Conservation (phyloP, 1,139 yeast species). For the Kodamaea sp. region DNA sequence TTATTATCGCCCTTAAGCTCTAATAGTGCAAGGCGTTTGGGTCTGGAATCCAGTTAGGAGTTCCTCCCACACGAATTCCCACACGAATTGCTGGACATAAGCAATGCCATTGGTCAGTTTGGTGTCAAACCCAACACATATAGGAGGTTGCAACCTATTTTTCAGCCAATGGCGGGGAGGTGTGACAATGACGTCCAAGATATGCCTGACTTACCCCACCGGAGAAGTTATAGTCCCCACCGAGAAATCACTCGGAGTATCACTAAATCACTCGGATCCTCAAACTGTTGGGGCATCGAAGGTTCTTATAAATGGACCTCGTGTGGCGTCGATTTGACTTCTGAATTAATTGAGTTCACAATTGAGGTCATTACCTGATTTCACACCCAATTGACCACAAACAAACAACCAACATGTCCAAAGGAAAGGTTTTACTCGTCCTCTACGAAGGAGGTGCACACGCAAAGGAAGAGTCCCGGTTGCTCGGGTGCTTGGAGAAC, state of each 20-base stretch:
- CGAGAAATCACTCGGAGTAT: not conserved
- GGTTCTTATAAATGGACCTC: too few relatives aligned
- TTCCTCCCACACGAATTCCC: too few relatives aligned
- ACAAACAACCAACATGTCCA: constrained; percentile 14
- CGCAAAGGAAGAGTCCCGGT: constrained; percentile 59
- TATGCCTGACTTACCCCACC: not conserved
- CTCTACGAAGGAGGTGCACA: constrained; percentile 57
- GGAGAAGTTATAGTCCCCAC: not conserved
- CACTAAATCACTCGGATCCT: constrained; percentile 5
- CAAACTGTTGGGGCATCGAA: too few relatives aligned
- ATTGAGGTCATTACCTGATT: too few relatives aligned
- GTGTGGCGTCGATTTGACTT: too few relatives aligned
- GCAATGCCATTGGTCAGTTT: not conserved
- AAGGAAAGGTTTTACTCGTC: constrained; percentile 53
- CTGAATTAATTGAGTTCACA: too few relatives aligned
- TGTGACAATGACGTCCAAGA: not conserved
- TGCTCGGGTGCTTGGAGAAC: constrained; percentile 73
- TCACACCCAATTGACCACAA: too few relatives aligned
- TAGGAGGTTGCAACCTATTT: not conserved
- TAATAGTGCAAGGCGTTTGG: not conserved
- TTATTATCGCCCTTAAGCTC: not conserved
- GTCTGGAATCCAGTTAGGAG: not conserved
- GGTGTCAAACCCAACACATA: not conserved
- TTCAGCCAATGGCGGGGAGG: constrained; percentile 1
- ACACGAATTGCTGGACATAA: too few relatives aligned